These are phyloP conservation scores for Phytophthora uliginosa DNA, from an alignment of 352 stramenopile genomes.

Conservation along the genomic window DNA sequence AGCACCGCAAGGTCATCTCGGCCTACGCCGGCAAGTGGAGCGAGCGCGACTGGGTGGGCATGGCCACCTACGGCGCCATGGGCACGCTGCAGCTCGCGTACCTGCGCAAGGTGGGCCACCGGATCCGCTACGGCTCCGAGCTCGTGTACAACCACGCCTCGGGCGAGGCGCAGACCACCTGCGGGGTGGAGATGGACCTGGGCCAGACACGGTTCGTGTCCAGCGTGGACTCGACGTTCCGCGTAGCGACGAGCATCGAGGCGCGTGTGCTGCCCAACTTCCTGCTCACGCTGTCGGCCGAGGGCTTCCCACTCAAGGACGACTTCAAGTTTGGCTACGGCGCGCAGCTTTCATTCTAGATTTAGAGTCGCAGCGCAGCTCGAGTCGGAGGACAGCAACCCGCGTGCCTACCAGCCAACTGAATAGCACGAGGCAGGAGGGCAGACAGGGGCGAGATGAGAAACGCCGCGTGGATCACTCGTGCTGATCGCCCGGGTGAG, in stretches of 20 bases:
- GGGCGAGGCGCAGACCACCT: conserved; percentile 84
- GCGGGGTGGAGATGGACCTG: conserved; percentile 88
- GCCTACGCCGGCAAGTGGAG: conserved; percentile 90
- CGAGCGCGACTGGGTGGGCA: conserved; percentile 73
- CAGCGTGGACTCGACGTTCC: conserved; percentile 86
- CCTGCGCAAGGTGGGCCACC: conserved; percentile 85
- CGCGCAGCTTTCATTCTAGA: conserved; percentile 91
- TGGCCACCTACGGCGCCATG: conserved; percentile 82
- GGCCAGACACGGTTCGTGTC: conserved; percentile 88
- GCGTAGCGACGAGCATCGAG: conserved; percentile 87
- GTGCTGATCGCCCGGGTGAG: not conserved
- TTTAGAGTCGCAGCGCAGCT: conserved; percentile 34
- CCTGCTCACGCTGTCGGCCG: conserved; percentile 84
- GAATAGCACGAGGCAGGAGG: conserved; percentile 35
- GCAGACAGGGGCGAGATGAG: conserved; percentile 16
- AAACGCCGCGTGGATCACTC: conserved; percentile 14
- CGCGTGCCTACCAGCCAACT: conserved; percentile 18
- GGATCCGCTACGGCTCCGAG: conserved; percentile 87
- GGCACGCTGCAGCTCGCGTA: conserved; percentile 90
- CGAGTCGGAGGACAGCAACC: conserved; percentile 34
- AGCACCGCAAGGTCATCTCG: conserved; percentile 88
- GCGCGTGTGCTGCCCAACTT: conserved; percentile 90
- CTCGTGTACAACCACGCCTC: conserved; percentile 90
- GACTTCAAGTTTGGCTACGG: conserved; percentile 94
- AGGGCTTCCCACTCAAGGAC: conserved; percentile 89